Conservation (phyloP, 495 filamentous ascomycete species). For the Xylaria nigripes region DNA sequence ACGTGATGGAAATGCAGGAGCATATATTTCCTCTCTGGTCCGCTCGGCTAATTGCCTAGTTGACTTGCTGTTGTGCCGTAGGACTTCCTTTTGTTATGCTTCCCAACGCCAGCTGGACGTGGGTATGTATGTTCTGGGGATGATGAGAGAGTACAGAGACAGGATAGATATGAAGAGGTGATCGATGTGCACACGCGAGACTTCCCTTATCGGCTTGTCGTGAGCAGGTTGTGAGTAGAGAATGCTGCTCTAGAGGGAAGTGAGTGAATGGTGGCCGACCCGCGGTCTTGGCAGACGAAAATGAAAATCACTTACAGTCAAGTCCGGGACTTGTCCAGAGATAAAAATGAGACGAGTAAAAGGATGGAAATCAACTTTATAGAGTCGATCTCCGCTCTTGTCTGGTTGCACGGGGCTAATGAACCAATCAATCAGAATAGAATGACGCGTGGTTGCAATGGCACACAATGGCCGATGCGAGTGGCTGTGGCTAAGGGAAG, state of each 20-base stretch:
- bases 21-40: neutral
- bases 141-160: neutral
- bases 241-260: neutral
- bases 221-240: neutral
- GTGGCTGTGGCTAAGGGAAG: neutral
- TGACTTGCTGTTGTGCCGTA: neutral
- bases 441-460: neutral
- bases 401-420: neutral
- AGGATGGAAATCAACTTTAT: neutral
- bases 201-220: neutral
- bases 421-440: neutral
- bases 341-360: neutral
- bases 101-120: neutral
- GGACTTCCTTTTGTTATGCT: neutral
- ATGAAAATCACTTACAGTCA: neutral
- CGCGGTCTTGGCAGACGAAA: neutral
- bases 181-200: neutral
- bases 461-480: conserved; percentile 1
- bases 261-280: neutral
- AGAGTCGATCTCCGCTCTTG: neutral
- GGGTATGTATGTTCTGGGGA: neutral
- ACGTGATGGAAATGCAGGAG: neutral
- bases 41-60: neutral
- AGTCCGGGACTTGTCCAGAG: neutral
- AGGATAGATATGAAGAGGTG: neutral